These are phyloP conservation scores for Sanguinoderma infundibulare DNA, from an alignment of 1,284 basidiomycete species.

Conservation along the genomic window DNA sequence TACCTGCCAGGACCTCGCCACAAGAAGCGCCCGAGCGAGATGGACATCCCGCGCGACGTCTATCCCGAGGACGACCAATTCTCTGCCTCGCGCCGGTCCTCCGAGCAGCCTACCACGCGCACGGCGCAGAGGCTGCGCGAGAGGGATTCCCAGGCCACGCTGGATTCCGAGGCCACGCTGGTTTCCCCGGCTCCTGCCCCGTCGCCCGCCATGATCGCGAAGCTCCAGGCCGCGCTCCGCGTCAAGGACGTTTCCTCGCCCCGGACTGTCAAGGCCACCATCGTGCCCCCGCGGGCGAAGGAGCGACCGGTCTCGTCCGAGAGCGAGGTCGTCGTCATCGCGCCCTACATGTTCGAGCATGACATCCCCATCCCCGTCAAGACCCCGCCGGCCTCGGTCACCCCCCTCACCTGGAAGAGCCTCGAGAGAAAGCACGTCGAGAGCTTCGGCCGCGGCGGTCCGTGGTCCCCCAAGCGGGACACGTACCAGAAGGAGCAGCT, in stretches of 20 bases:
- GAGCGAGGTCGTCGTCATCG: conserved; percentile 11
- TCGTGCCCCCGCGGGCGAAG: background rate
- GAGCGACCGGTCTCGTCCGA: conserved; percentile 5
- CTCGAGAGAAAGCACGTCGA: background rate
- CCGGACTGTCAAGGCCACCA: background rate
- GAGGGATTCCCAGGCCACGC: background rate
- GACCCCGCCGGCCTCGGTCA: no score
- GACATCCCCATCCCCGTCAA: background rate
- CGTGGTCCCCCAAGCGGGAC: background rate
- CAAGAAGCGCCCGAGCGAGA: conserved; percentile 9
- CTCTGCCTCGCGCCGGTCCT: conserved; percentile 4
- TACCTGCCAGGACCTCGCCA: background rate
- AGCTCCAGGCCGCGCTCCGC: background rate
- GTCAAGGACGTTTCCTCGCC: background rate
- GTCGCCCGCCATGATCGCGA: background rate
- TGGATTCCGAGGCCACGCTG: background rate
- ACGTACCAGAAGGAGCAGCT: conserved; percentile 7
- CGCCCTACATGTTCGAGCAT: background rate
- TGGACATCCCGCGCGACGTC: conserved; percentile 21
- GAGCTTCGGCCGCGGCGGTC: background rate
- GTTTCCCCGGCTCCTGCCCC: background rate
- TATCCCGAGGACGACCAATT: conserved; percentile 10
- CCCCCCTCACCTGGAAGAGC: no score
- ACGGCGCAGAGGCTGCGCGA: background rate
- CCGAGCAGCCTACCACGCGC: background rate